Percentiles rank a stretch among this genome's conserved stretches.
Evolutionary conservation across 2,329 filamentous ascomycete genomes (phyloP).

Genomic region (Orbilia javanica): DNA sequence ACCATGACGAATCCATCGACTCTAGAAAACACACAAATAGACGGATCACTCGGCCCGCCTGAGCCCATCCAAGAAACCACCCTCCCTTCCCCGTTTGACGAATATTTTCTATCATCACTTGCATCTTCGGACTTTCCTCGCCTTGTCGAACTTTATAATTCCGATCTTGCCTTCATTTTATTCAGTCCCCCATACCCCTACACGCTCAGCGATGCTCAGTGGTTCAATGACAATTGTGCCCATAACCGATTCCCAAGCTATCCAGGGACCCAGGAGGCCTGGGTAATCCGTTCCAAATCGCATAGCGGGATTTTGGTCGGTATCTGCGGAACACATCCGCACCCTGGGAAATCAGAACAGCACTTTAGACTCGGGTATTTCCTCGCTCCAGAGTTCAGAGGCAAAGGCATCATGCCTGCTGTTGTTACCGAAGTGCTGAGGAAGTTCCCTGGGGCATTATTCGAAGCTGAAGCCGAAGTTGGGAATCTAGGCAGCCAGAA

Average conservation of each 20-base stretch:
- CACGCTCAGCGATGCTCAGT: conserved; percentile 41
- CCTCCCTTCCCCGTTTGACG: conserved; percentile 40
- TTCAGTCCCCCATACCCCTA: conserved; percentile 47
- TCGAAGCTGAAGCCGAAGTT: conserved; percentile 39
- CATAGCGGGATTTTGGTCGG: conserved; percentile 29
- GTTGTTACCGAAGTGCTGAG: conserved; percentile 31
- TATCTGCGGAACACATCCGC: conserved; percentile 29
- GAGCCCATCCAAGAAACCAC: conserved; percentile 14
- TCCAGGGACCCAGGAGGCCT: conserved; percentile 27
- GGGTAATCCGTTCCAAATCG: conserved; percentile 43
- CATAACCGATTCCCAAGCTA: conserved; percentile 7
- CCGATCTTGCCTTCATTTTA: conserved; percentile 37
- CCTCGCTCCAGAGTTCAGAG: conserved; percentile 46
- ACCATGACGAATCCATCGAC: background rate
- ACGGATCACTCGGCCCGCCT: background rate
- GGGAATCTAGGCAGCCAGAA: conserved; percentile 38
- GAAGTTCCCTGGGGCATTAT: conserved; percentile 41
- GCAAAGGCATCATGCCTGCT: conserved; percentile 41
- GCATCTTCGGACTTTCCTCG: conserved; percentile 34
- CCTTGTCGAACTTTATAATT: conserved; percentile 40
- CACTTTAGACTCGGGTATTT: conserved; percentile 41
- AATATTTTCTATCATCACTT: conserved; percentile 43
- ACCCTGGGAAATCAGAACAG: background rate
- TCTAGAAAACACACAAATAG: background rate
- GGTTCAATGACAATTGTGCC: conserved; percentile 39